A percentile compares a stretch with the other conserved stretches of the same genome.
Conservation (phyloP, 1,139 yeast species). For the Blastobotrys aristatus region DNA sequence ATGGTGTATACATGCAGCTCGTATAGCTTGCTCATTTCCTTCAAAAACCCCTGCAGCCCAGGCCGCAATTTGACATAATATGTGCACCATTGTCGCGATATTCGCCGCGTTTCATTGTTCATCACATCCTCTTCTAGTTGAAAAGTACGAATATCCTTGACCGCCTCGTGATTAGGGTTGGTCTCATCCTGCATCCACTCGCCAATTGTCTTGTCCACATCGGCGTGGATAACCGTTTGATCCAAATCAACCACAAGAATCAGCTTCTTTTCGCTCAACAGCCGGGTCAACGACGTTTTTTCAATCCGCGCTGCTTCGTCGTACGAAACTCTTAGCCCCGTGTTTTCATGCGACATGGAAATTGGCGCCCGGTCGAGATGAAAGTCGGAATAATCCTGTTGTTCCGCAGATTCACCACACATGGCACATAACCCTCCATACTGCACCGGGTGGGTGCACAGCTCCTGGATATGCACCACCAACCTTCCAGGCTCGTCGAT, state of each 20-base stretch:
- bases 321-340: slow-evolving; percentile 76
- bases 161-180: slow-evolving; percentile 79
- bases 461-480: slow-evolving; percentile 61
- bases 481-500: slow-evolving; percentile 45
- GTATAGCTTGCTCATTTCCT: slow-evolving; percentile 55
- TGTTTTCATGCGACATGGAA: slow-evolving; percentile 83
- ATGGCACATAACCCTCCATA: slow-evolving; percentile 93
- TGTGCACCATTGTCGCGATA: slow-evolving; percentile 50
- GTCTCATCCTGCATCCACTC: slow-evolving; percentile 89
- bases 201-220: slow-evolving; percentile 95
- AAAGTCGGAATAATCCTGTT: slow-evolving; percentile 69
- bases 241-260: slow-evolving; percentile 94
- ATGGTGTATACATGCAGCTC: slow-evolving; percentile 95
- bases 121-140: slow-evolving; percentile 70
- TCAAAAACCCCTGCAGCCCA: slow-evolving; percentile 69
- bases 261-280: slow-evolving; percentile 60
- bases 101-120: slow-evolving; percentile 24
- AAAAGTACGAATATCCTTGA: slow-evolving; percentile 76
- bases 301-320: slow-evolving; percentile 87
- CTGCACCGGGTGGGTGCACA: slow-evolving; percentile 92
- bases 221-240: slow-evolving; percentile 96
- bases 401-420: slow-evolving; percentile 83
- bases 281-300: slow-evolving; percentile 54
- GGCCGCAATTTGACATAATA: slow-evolving; percentile 93
- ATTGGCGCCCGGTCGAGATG: slow-evolving; percentile 76